phyloP scores from a whole-genome alignment of 1,139 yeast species.

The Sugiyamaella sp. region DNA sequence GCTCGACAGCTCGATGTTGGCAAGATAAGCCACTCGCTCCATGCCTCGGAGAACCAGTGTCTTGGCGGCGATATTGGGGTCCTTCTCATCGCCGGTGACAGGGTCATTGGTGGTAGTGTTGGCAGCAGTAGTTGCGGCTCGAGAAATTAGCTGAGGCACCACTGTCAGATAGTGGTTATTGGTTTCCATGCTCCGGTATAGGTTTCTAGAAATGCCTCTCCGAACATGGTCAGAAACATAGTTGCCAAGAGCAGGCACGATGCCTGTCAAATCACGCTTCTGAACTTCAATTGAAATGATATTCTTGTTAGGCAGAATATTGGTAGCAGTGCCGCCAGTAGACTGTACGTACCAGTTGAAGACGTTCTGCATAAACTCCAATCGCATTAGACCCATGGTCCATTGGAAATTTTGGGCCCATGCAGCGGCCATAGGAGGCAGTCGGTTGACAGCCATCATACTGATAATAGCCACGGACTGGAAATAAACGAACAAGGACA shows the following conservation, averaged over 20 bases:
- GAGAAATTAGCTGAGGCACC: conserved; percentile 30
- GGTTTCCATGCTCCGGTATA: conserved; percentile 28
- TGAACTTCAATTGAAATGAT: conserved; percentile 80
- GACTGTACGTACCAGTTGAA: conserved; percentile 95
- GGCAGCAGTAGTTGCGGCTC: conserved; percentile 20
- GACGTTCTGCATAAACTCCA: conserved; percentile 79
- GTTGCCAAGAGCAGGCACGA: conserved; percentile 27
- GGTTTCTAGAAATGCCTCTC: conserved; percentile 25
- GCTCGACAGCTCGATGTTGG: conserved; percentile 82
- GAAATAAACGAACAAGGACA: conserved; percentile 89
- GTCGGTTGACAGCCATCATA: conserved; percentile 92
- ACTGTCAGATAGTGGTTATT: conserved; percentile 12
- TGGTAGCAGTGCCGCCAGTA: conserved; percentile 90
- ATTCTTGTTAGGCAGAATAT: conserved; percentile 59
- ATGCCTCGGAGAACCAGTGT: conserved; percentile 86
- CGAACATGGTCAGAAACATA: conserved; percentile 34
- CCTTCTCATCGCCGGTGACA: conserved; percentile 75
- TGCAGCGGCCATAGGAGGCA: conserved; percentile 97
- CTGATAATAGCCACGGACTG: conserved; percentile 91
- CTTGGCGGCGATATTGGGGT: conserved; percentile 56
- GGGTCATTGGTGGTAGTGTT: conserved; percentile 51
- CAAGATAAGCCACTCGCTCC: conserved; percentile 84
- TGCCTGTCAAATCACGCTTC: conserved; percentile 44
- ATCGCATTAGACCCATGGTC: conserved; percentile 89
- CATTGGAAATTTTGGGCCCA: conserved; percentile 98